Conservation (phyloP, 345 rosid genomes). For the Syzygium jambos region DNA sequence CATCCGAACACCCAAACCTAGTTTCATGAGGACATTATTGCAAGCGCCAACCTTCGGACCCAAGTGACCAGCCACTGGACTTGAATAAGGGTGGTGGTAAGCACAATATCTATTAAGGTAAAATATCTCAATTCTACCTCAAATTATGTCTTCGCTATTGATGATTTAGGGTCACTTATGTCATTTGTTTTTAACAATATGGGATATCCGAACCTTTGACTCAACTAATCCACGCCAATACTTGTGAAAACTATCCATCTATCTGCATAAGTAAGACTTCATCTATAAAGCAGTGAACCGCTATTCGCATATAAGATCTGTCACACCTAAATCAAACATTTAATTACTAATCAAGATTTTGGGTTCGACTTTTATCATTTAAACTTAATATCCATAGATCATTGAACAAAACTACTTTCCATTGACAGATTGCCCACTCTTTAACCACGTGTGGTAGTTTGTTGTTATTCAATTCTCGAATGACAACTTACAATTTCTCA, state of each 20-base stretch:
- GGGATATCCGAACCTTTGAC: neutral
- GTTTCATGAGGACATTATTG: neutral
- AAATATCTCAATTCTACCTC: too few species aligned
- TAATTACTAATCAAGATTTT: neutral
- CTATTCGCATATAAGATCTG: neutral
- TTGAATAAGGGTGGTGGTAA: neutral
- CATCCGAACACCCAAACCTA: neutral
- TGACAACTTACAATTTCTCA: too few species aligned
- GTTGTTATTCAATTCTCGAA: too few species aligned
- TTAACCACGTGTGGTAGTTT: too few species aligned
- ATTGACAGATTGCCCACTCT: too few species aligned
- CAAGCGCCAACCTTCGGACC: neutral
- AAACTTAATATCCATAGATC: neutral
- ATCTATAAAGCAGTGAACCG: accelerated
- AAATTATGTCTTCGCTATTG: too few species aligned
- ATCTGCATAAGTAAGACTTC: accelerated
- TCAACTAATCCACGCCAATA: neutral
- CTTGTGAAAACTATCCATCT: neutral
- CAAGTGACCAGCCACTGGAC: neutral
- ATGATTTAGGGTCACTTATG: too few species aligned
- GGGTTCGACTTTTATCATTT: neutral
- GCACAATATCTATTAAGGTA: too few species aligned
- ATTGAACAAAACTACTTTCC: neutral
- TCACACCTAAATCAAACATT: neutral
- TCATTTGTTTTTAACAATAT: neutral